Conservation (phyloP, 768 basidiomycete species). For the Leccinum imitatum region DNA sequence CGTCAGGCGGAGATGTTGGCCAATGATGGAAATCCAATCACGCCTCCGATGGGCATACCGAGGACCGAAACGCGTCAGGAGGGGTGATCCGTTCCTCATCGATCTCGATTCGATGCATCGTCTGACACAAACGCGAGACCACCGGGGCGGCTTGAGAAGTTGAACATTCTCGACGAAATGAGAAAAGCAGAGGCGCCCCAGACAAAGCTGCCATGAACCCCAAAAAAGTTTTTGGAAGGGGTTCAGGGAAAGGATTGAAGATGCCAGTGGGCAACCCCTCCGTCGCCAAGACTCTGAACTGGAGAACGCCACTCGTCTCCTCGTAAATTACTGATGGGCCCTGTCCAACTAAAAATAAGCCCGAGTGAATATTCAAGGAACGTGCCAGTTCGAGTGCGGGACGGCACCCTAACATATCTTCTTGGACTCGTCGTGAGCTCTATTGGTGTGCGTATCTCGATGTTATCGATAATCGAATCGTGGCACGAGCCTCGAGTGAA, state of each 20-base stretch:
- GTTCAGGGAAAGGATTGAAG: background rate
- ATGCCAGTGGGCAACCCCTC: background rate
- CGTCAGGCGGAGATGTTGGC: background rate
- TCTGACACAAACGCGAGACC: background rate
- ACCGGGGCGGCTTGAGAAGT: background rate
- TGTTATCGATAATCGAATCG: background rate
- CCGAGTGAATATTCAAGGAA: background rate
- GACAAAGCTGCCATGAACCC: background rate
- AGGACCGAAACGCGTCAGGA: background rate
- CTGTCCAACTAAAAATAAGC: slow-evolving; percentile 6
- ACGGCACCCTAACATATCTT: background rate
- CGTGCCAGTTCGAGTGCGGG: background rate
- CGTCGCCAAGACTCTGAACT: background rate
- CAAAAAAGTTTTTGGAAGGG: background rate
- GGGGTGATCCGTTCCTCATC: background rate
- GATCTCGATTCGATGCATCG: background rate
- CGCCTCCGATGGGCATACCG: background rate
- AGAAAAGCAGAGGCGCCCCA: background rate
- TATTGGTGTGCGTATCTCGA: background rate
- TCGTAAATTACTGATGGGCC: background rate
- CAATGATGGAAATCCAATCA: background rate
- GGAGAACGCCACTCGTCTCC: slow-evolving; percentile 7
- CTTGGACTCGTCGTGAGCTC: background rate
- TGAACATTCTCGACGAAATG: background rate
- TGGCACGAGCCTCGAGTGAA: background rate